Conservation (phyloP, 495 filamentous ascomycete genomes). For the Penicillium nucicola region DNA sequence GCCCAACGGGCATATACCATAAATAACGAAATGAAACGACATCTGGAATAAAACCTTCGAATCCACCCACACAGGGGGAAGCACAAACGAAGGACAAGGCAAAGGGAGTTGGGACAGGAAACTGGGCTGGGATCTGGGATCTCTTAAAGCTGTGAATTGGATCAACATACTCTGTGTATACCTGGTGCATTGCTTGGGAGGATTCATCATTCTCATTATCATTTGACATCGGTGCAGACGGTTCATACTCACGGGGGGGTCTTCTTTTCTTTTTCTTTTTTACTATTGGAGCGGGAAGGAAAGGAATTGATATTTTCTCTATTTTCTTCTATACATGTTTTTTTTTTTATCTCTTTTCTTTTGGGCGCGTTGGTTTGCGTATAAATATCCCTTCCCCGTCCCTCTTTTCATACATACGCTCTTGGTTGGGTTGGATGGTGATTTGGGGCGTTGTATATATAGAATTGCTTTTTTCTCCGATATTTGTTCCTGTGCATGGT, state of each 20-base stretch:
- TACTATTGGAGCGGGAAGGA: neutral
- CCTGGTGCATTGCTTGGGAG: constrained; percentile 2
- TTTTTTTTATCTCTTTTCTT: neutral
- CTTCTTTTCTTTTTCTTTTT: neutral
- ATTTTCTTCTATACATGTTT: neutral
- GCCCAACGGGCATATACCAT: no score
- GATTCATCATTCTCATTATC: constrained; percentile 2
- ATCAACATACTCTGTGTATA: constrained; percentile 5
- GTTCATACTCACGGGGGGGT: neutral
- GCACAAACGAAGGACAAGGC: neutral
- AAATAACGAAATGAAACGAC: constrained; percentile 2
- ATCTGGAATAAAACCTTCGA: neutral
- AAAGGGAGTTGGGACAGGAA: constrained; percentile 1
- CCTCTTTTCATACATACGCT: neutral
- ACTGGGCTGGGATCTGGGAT: neutral
- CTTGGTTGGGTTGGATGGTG: neutral
- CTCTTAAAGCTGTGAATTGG: neutral
- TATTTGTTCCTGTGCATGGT: neutral
- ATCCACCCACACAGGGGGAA: neutral
- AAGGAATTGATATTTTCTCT: neutral
- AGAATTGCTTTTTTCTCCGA: neutral
- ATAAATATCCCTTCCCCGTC: neutral
- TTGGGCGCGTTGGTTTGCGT: neutral
- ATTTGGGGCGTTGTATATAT: constrained; percentile 9
- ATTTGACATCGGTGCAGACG: constrained; percentile 4